A percentile compares a stretch with the other conserved stretches of the same genome.
Evolutionary conservation across 129 eudicot genomes (phyloP).

Genomic region (Flaveria robusta): DNA sequence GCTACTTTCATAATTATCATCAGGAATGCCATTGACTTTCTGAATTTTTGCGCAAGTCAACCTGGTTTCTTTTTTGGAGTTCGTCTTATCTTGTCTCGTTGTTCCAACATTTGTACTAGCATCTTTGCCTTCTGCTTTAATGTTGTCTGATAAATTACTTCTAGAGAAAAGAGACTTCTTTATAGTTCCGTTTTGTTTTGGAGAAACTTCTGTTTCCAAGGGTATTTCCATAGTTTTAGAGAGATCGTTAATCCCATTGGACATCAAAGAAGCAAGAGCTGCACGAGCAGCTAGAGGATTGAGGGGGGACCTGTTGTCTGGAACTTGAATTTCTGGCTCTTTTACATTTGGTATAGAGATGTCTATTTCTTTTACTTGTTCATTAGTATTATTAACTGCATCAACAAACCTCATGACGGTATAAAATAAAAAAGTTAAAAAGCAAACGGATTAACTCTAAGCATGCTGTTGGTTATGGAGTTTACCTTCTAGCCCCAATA

Average conservation of each 20-base stretch:
- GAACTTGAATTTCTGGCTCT: constrained; percentile 18
- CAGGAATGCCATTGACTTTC: constrained; percentile 30
- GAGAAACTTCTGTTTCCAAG: constrained; percentile 29
- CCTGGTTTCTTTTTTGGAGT: constrained; percentile 33
- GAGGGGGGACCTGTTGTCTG: constrained; percentile 48
- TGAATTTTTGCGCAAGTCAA: constrained; percentile 40
- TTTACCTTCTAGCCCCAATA: constrained; percentile 49
- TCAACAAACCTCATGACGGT: constrained; percentile 16
- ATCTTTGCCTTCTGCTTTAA: constrained; percentile 10
- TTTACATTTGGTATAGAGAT: constrained; percentile 26
- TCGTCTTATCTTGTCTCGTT: constrained; percentile 21
- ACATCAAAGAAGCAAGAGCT: constrained; percentile 62
- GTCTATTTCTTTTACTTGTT: constrained; percentile 31
- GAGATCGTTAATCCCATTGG: constrained; percentile 15
- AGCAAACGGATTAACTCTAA: constrained; percentile 4
- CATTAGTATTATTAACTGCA: constrained; percentile 44
- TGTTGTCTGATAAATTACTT: constrained; percentile 13
- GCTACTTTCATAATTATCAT: constrained; percentile 24
- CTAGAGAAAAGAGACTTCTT: constrained; percentile 48
- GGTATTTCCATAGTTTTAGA: constrained; percentile 8
- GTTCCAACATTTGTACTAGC: constrained; percentile 1
- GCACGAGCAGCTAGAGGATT: constrained; percentile 84
- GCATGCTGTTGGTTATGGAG: constrained; percentile 10
- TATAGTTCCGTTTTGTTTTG: constrained; percentile 25
- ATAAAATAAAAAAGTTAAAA: not conserved